Evolutionary conservation across 306 rosid species (phyloP).

Genomic region (Begonia masoniana): DNA sequence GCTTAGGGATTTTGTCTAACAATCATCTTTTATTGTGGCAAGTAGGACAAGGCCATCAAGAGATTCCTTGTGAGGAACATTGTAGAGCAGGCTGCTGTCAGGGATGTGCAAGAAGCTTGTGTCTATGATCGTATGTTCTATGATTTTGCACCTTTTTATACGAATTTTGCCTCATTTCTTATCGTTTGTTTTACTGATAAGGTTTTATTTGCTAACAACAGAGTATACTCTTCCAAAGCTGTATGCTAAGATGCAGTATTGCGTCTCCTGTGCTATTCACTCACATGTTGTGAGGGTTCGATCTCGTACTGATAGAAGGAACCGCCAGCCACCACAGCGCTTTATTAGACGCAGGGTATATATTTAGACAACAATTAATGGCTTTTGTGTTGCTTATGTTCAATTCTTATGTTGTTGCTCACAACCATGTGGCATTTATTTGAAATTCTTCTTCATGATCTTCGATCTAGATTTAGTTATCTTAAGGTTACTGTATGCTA

Average conservation of each 20-base stretch:
- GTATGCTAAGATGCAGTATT: conserved; percentile 91
- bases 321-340: conserved; percentile 91
- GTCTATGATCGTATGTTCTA: conserved; percentile 59
- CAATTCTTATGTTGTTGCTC: no score
- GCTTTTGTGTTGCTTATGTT: not conserved
- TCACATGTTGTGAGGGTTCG: conserved; percentile 97
- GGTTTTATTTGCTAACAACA: conserved; percentile 8
- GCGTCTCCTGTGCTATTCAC: conserved; percentile 95
- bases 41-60: conserved; percentile 72
- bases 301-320: conserved; percentile 77
- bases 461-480: no score
- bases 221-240: conserved; percentile 91
- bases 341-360: conserved; percentile 76
- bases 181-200: not conserved
- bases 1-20: no score
- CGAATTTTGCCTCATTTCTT: not conserved
- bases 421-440: no score
- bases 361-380: not conserved
- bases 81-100: conserved; percentile 93
- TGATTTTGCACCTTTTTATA: not conserved
- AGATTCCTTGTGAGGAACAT: conserved; percentile 89
- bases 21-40: no score
- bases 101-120: conserved; percentile 97
- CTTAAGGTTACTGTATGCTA: no score
- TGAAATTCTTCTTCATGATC: no score